A percentile compares a stretch with the other conserved stretches of the same genome.
phyloP scores from a whole-genome alignment of 768 basidiomycete species.

The Gymnopilus dilepis region DNA sequence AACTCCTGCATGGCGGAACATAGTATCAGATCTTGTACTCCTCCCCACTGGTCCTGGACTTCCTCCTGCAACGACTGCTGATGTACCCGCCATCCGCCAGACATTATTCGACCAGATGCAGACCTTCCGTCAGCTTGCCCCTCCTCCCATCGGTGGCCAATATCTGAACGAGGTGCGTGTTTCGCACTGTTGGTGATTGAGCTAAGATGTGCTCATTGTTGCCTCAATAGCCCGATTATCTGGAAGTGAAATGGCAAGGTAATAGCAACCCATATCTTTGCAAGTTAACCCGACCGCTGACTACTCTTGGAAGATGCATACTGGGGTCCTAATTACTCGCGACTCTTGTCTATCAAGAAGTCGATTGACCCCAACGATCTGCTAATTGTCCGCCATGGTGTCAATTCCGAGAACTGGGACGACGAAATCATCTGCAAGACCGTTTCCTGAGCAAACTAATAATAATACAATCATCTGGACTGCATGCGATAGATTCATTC shows the following conservation, averaged over 20 bases:
- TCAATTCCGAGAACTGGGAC: slow-evolving; percentile 5
- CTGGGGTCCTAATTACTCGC: slow-evolving; percentile 2
- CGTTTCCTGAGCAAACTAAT: too few species aligned
- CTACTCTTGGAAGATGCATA: not conserved
- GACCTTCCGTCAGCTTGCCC: not conserved
- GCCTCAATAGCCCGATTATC: not conserved
- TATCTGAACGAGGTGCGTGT: slow-evolving; percentile 3
- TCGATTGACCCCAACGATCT: not conserved
- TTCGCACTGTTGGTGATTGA: too few species aligned
- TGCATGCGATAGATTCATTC: too few species aligned
- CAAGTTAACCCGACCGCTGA: not conserved
- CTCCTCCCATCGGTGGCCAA: not conserved
- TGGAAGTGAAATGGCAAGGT: slow-evolving; percentile 1
- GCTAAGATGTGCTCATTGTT: not conserved
- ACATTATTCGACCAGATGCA: not conserved
- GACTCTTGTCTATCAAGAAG: not conserved
- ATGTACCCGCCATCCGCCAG: not conserved
- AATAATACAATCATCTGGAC: too few species aligned
- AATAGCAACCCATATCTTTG: not conserved
- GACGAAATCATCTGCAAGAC: not conserved
- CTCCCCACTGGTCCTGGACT: not conserved
- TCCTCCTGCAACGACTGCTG: not conserved
- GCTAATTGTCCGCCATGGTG: not conserved
- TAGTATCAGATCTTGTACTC: not conserved
- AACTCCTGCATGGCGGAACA: not conserved